Evolutionary conservation across 1,284 basidiomycete species (phyloP).

Genomic region (Rhodotorula glutinis): DNA sequence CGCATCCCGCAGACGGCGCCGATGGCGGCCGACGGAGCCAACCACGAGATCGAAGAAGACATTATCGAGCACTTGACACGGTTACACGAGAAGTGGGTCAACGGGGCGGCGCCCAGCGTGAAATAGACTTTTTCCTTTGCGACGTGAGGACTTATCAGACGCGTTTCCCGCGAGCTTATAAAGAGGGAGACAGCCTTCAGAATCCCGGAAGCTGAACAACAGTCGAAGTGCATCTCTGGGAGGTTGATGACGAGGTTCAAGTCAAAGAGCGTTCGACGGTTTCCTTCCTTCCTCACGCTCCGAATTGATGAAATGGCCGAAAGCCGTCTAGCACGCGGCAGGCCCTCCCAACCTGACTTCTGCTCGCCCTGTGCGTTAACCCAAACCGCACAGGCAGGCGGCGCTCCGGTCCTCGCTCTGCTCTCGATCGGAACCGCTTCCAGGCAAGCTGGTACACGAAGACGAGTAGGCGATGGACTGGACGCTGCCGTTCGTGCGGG

Average conservation of each 20-base stretch:
- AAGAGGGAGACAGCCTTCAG: no score
- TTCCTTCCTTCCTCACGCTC: no score
- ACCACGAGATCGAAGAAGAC: slow-evolving; percentile 78
- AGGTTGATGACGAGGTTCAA: no score
- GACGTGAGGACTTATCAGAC: no score
- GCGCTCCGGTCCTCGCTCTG: no score
- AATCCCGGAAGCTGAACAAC: no score
- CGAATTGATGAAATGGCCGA: no score
- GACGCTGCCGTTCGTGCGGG: no score
- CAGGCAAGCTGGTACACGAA: neutral
- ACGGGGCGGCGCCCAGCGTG: neutral
- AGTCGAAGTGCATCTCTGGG: no score
- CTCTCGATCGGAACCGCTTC: neutral
- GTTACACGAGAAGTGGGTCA: slow-evolving; percentile 70
- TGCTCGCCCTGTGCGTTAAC: neutral
- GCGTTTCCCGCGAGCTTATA: no score
- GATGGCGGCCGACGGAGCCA: slow-evolving; percentile 43
- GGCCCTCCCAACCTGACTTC: neutral
- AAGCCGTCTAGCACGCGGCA: neutral
- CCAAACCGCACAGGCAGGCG: neutral
- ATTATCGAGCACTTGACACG: slow-evolving; percentile 73
- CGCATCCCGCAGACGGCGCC: slow-evolving; percentile 40
- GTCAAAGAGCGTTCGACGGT: no score
- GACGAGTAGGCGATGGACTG: neutral
- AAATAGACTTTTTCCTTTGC: neutral